Evolutionary conservation across 495 filamentous ascomycete genomes (phyloP).

Genomic region (Neurospora sp.): DNA sequence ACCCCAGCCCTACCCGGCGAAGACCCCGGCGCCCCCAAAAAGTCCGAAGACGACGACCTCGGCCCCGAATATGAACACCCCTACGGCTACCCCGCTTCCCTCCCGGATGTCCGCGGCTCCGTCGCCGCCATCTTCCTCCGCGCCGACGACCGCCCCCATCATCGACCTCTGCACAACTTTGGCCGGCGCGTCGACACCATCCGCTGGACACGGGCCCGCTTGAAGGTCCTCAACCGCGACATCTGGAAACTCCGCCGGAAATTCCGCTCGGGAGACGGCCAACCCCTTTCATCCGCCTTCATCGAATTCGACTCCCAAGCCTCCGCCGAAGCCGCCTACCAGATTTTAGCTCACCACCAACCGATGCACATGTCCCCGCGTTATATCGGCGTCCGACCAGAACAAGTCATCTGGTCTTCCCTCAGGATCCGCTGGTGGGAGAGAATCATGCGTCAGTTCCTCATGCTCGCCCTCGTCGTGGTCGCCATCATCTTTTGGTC

Average conservation of each 20-base stretch:
- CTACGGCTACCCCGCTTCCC: conserved; percentile 28
- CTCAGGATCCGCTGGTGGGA: conserved; percentile 75
- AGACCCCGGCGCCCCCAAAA: conserved; percentile 6
- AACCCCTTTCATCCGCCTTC: conserved; percentile 56
- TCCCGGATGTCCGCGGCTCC: conserved; percentile 46
- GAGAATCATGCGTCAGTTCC: conserved; percentile 55
- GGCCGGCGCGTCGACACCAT: conserved; percentile 66
- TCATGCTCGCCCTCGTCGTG: conserved; percentile 52
- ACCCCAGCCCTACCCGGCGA: background rate
- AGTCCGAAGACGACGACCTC: conserved; percentile 3
- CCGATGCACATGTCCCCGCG: conserved; percentile 76
- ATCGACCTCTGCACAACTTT: conserved; percentile 41
- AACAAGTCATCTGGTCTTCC: conserved; percentile 77
- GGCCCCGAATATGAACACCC: conserved; percentile 22
- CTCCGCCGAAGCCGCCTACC: conserved; percentile 73
- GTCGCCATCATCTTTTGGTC: conserved; percentile 83
- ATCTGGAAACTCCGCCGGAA: conserved; percentile 50
- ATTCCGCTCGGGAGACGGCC: conserved; percentile 35
- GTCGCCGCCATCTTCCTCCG: conserved; percentile 70
- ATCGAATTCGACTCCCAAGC: conserved; percentile 71
- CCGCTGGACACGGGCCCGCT: conserved; percentile 68
- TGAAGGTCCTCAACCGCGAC: conserved; percentile 62
- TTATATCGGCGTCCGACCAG: conserved; percentile 66
- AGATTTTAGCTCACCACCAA: conserved; percentile 69
- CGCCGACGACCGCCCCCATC: conserved; percentile 44